These are phyloP conservation scores for Mycena indigotica DNA, from an alignment of 768 basidiomycete genomes.

Conservation along the genomic window DNA sequence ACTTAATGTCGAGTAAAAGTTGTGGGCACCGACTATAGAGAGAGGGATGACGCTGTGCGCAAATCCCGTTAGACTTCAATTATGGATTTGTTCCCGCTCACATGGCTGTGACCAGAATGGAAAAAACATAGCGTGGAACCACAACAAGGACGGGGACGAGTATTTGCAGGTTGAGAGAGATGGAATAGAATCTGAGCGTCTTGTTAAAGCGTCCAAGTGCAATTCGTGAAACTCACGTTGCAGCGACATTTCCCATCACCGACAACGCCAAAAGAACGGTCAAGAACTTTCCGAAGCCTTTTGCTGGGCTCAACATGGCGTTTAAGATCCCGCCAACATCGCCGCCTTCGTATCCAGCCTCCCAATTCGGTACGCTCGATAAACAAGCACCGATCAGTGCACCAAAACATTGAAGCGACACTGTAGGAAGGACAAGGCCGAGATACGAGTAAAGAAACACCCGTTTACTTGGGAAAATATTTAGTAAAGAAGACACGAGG, in stretches of 20 bases:
- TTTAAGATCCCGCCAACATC: constrained; percentile 73
- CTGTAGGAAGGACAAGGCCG: constrained; percentile 67
- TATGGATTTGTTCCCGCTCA: constrained; percentile 34
- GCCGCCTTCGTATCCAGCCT: constrained; percentile 52
- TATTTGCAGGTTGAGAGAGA: constrained; percentile 72
- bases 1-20: constrained; percentile 67
- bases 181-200: constrained; percentile 74
- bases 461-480: constrained; percentile 47
- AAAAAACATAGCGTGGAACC: constrained; percentile 79
- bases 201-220: too few species aligned
- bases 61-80: not conserved
- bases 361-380: constrained; percentile 61
- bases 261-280: constrained; percentile 80
- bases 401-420: constrained; percentile 51
- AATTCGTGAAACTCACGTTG: constrained; percentile 44
- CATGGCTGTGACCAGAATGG: constrained; percentile 71
- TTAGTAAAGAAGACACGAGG: too few species aligned
- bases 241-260: constrained; percentile 80
- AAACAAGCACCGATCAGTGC: constrained; percentile 67
- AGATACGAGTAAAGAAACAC: constrained; percentile 71
- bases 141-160: constrained; percentile 57
- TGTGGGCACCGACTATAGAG: constrained; percentile 72
- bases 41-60: constrained; percentile 69
- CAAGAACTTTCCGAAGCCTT: constrained; percentile 77
- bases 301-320: constrained; percentile 70